These are phyloP conservation scores for Chlorella sp. DNA, from an alignment of 139 green algal genomes.

Conservation along the genomic window DNA sequence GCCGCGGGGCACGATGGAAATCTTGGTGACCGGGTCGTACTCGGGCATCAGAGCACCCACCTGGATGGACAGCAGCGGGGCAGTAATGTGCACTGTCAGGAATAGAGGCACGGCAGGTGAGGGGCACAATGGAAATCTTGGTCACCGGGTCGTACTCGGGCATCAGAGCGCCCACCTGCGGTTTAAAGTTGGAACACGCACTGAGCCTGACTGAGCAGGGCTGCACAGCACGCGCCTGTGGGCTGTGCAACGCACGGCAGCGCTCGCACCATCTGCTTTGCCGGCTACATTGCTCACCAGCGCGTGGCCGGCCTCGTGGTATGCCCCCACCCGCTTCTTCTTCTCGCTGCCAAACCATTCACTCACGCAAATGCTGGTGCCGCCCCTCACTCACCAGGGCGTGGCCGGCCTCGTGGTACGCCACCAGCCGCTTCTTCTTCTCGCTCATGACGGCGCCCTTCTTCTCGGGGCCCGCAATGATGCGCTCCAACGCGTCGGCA, in stretches of 20 bases:
- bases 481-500: slow-evolving; percentile 97
- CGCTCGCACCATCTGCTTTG: fast-evolving
- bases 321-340: slow-evolving; percentile 97
- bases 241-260: no score
- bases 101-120: no score
- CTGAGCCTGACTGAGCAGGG: no score
- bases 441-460: slow-evolving; percentile 96
- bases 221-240: no score
- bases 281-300: slow-evolving; percentile 46
- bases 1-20: slow-evolving; percentile 97
- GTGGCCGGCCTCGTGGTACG: slow-evolving; percentile 97
- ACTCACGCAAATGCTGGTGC: no score
- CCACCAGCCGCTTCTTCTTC: slow-evolving; percentile 96
- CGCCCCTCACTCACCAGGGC: slow-evolving; percentile 60
- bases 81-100: no score
- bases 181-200: no score
- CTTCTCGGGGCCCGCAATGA: slow-evolving; percentile 99
- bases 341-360: no score
- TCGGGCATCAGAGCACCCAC: slow-evolving; percentile 98
- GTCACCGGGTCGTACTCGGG: slow-evolving; percentile 99
- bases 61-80: background rate
- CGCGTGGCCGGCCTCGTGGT: slow-evolving; percentile 96
- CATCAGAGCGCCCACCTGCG: slow-evolving; percentile 93
- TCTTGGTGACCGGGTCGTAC: slow-evolving; percentile 99
- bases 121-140: slow-evolving; percentile 99